phyloP scores from a whole-genome alignment of 148 eudicot genomes.

The Rhododendron mucronatum region DNA sequence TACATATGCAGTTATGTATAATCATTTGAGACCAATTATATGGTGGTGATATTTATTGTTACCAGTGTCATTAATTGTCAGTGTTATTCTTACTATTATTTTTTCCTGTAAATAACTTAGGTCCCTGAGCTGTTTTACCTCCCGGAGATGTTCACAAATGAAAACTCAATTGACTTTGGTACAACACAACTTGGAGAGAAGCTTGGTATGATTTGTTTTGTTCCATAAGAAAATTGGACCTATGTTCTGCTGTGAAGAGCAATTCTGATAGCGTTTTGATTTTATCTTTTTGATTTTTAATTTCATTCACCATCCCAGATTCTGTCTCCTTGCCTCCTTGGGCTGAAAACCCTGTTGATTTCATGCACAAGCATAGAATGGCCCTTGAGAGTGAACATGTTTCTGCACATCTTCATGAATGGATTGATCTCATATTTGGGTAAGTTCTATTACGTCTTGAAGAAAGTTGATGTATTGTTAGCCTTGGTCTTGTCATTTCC shows the following conservation, averaged over 20 bases:
- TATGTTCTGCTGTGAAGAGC: background rate
- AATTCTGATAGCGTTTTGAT: background rate
- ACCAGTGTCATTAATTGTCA: background rate
- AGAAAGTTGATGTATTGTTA: background rate
- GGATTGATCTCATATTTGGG: constrained; percentile 99
- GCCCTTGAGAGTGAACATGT: constrained; percentile 99
- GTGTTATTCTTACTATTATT: background rate
- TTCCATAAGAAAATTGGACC: constrained; percentile 1
- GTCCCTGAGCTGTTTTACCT: constrained; percentile 98
- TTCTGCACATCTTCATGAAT: constrained; percentile 96
- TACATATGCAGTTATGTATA: background rate
- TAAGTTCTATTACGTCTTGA: constrained; percentile 19
- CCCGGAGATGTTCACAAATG: constrained; percentile 81
- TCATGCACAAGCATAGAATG: constrained; percentile 86
- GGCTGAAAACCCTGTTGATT: constrained; percentile 89
- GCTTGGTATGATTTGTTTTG: constrained; percentile 57
- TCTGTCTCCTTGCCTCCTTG: constrained; percentile 88
- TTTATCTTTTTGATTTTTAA: background rate
- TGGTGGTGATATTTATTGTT: background rate
- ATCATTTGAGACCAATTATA: background rate
- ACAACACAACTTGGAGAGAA: constrained; percentile 93
- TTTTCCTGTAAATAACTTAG: constrained; percentile 27
- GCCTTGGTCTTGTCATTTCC: background rate
- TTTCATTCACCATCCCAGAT: constrained; percentile 30
- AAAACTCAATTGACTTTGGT: constrained; percentile 86